A percentile compares a stretch with the other conserved stretches of the same genome.
Conservation (phyloP, 768 basidiomycete genomes). For the Trichaptum fuscoviolaceum region DNA sequence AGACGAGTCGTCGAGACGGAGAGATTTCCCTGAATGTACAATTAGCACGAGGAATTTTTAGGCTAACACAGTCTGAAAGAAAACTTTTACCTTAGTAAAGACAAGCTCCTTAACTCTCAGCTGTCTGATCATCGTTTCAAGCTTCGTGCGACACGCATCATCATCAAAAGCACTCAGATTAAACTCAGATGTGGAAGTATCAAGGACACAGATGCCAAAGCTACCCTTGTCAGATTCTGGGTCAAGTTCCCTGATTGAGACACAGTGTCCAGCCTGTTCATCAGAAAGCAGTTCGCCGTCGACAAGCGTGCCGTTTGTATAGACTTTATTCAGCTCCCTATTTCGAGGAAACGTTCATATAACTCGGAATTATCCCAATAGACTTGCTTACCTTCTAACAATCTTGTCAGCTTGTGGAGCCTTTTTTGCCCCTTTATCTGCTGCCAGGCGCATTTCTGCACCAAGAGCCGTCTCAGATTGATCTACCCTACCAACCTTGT, state of each 20-base stretch:
- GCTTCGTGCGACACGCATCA: slow-evolving; percentile 84
- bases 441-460: slow-evolving; percentile 90
- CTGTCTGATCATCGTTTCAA: slow-evolving; percentile 92
- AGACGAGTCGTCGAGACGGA: slow-evolving; percentile 79
- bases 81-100: slow-evolving; percentile 66
- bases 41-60: slow-evolving; percentile 5
- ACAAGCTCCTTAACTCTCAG: slow-evolving; percentile 88
- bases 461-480: slow-evolving; percentile 97
- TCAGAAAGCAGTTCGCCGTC: slow-evolving; percentile 85
- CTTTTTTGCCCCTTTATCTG: slow-evolving; percentile 49
- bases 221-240: slow-evolving; percentile 32
- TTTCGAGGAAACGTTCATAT: slow-evolving; percentile 7
- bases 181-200: slow-evolving; percentile 95
- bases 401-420: slow-evolving; percentile 73
- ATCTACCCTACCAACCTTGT: slow-evolving; percentile 95
- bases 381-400: slow-evolving; percentile 59
- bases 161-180: slow-evolving; percentile 86
- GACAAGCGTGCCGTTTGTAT: slow-evolving; percentile 93
- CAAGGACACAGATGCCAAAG: slow-evolving; percentile 89
- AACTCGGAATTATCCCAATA: not conserved
- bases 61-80: not conserved
- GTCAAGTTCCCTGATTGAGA: slow-evolving; percentile 70
- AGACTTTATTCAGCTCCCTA: slow-evolving; percentile 90
- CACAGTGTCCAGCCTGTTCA: slow-evolving; percentile 93
- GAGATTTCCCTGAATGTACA: slow-evolving; percentile 63